Percentiles rank a stretch among this genome's conserved stretches.
Evolutionary conservation across 2,329 filamentous ascomycete genomes (phyloP).

Genomic region (Metarhizium sp.): DNA sequence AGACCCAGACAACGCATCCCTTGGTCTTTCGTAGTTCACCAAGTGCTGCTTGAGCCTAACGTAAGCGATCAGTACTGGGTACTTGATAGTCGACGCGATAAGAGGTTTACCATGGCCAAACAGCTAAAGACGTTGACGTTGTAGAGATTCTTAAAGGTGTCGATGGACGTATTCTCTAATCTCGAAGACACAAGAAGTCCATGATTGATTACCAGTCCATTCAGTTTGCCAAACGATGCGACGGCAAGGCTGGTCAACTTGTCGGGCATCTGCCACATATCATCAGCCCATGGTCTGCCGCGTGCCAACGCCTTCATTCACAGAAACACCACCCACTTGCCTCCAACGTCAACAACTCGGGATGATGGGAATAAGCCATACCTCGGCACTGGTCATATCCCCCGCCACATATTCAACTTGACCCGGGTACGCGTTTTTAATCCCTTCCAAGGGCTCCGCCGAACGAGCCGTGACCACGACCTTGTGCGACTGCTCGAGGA

Average conservation of each 20-base stretch:
- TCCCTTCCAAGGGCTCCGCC: constrained; percentile 34
- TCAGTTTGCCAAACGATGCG: constrained; percentile 60
- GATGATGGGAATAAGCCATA: constrained; percentile 16
- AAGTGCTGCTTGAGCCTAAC: constrained; percentile 60
- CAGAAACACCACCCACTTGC: background rate
- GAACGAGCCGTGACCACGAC: constrained; percentile 51
- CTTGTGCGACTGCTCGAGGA: constrained; percentile 45
- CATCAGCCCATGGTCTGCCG: background rate
- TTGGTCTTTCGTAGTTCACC: constrained; percentile 56
- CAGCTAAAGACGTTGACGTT: constrained; percentile 83
- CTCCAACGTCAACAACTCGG: background rate
- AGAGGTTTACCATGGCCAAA: constrained; percentile 58
- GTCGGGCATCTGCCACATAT: constrained; percentile 36
- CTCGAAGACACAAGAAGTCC: constrained; percentile 69
- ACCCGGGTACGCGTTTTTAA: constrained; percentile 41
- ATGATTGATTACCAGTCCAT: constrained; percentile 84
- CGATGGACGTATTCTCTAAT: constrained; percentile 55
- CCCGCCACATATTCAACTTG: constrained; percentile 48
- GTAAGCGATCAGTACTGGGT: background rate
- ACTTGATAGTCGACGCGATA: background rate
- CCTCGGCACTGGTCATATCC: constrained; percentile 45
- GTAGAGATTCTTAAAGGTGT: constrained; percentile 68
- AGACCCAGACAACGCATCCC: constrained; percentile 69
- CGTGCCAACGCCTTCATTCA: background rate
- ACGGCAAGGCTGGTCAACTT: constrained; percentile 58